These are phyloP conservation scores for Epichloe baconii DNA, from an alignment of 2,329 filamentous ascomycete species.

Conservation along the genomic window DNA sequence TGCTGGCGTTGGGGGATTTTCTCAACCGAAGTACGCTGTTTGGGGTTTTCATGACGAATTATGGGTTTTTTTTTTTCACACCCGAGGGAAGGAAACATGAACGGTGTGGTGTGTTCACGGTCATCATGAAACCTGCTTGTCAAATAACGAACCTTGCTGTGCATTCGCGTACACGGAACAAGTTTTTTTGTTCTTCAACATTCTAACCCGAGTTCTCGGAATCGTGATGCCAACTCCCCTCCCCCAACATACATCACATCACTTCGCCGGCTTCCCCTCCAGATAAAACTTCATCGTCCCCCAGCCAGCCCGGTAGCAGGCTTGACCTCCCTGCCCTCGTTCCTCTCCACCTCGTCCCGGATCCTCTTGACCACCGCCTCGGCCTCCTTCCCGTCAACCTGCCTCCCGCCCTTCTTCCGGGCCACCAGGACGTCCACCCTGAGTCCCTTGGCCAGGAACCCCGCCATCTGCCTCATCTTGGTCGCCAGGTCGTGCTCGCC, in stretches of 20 bases:
- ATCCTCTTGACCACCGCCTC: constrained; percentile 37
- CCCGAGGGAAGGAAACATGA: no score
- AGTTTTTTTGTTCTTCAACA: no score
- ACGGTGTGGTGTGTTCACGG: no score
- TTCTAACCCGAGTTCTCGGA: no score
- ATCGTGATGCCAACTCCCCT: not conserved
- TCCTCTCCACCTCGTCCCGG: constrained; percentile 19
- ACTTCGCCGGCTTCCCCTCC: constrained; percentile 18
- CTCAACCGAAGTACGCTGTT: not conserved
- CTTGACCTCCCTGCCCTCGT: constrained; percentile 32
- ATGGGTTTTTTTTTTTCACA: no score
- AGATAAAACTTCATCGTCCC: constrained; percentile 29
- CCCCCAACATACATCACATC: not conserved
- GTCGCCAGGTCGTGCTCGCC: constrained; percentile 61
- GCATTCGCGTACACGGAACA: no score
- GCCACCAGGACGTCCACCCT: constrained; percentile 63
- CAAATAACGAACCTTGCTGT: no score
- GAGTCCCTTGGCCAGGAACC: constrained; percentile 61
- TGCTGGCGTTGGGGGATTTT: not conserved
- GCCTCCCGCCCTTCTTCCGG: constrained; percentile 47
- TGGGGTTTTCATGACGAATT: not conserved
- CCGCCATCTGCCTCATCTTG: constrained; percentile 50
- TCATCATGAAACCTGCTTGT: no score
- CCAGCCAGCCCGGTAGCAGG: constrained; percentile 31
- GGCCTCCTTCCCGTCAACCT: constrained; percentile 48